phyloP scores from a whole-genome alignment of 768 basidiomycete species.

The Auriscalpium orientale region DNA sequence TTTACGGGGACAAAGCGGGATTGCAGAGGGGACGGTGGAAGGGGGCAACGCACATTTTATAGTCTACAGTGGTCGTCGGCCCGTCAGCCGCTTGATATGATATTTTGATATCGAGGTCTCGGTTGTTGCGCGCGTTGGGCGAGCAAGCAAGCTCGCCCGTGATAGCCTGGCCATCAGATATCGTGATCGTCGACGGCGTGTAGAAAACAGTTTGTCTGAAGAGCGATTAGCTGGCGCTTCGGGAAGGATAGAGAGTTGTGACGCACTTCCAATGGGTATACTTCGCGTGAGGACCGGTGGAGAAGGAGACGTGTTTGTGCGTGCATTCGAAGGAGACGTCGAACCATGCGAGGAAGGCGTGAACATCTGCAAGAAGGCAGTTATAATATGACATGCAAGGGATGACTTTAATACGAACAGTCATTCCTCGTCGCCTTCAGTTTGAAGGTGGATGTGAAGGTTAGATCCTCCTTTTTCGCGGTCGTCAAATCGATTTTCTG shows the following conservation, averaged over 20 bases:
- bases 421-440: constrained; percentile 83
- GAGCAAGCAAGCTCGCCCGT: constrained; percentile 67
- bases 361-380: constrained; percentile 56
- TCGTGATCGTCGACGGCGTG: constrained; percentile 69
- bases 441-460: constrained; percentile 74
- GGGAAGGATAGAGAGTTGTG: background rate
- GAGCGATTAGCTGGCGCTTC: background rate
- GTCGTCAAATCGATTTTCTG: constrained; percentile 87
- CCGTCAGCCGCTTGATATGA: constrained; percentile 41
- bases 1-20: constrained; percentile 17
- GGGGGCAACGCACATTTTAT: constrained; percentile 75
- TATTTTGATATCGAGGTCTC: constrained; percentile 89
- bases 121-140: constrained; percentile 88
- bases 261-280: constrained; percentile 96
- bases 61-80: constrained; percentile 39
- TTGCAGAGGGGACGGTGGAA: constrained; percentile 18
- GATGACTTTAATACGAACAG: constrained; percentile 44
- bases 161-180: constrained; percentile 66
- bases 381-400: background rate
- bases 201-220: constrained; percentile 95
- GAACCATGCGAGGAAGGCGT: constrained; percentile 99
- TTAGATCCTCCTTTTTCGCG: constrained; percentile 91
- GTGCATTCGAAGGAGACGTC: constrained; percentile 93
- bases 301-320: constrained; percentile 93
- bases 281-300: constrained; percentile 95